phyloP scores from a whole-genome alignment of 257 asterid genomes.

The Hygrophila difformis region DNA sequence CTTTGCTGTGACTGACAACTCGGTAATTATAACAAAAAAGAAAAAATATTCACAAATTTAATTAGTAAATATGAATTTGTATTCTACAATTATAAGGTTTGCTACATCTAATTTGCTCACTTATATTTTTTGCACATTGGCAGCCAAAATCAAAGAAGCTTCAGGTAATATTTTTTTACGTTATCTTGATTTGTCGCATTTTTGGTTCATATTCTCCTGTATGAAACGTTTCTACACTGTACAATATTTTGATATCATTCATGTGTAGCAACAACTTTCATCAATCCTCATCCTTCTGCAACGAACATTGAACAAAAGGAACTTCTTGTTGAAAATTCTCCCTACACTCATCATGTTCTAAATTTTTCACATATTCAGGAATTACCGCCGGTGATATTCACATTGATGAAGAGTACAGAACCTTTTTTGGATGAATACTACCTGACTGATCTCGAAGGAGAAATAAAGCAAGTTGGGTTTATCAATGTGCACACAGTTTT shows the following conservation, averaged over 20 bases:
- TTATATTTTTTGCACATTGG: conserved; percentile 18
- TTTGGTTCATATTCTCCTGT: not conserved
- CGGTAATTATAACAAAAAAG: conserved; percentile 34
- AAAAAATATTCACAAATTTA: not conserved
- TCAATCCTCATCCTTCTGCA: too few species aligned
- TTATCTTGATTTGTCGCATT: not conserved
- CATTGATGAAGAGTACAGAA: conserved; percentile 92
- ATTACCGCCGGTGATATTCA: conserved; percentile 76
- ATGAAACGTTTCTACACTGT: not conserved
- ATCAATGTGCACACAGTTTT: conserved; percentile 42
- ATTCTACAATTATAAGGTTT: not conserved
- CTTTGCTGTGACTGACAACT: conserved; percentile 75
- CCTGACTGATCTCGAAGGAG: conserved; percentile 69
- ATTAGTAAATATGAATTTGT: not conserved
- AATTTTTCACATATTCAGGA: conserved; percentile 30
- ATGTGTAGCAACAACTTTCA: not conserved
- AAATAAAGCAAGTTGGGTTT: conserved; percentile 45
- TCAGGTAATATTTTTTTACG: conserved; percentile 42
- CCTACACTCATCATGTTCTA: too few species aligned
- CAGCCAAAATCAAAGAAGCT: conserved; percentile 98
- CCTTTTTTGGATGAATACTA: conserved; percentile 89
- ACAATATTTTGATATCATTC: not conserved
- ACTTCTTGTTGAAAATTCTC: too few species aligned
- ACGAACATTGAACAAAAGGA: too few species aligned
- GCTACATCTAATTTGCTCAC: conserved; percentile 14